These are phyloP conservation scores for Raphanus raphanistrum DNA, from an alignment of 345 rosid species.

Conservation along the genomic window DNA sequence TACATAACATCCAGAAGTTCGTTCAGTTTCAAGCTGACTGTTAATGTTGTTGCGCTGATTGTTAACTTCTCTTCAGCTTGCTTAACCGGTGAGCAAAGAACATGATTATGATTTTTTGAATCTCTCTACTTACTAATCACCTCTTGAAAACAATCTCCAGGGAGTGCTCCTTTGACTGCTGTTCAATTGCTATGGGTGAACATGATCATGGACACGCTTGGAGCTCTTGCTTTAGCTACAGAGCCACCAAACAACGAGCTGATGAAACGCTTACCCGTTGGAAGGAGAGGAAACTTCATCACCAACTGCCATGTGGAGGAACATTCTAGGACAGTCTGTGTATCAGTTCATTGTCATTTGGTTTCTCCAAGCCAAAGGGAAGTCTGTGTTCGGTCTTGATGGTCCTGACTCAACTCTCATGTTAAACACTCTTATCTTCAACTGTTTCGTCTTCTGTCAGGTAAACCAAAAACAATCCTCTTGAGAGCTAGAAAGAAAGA, in stretches of 20 bases:
- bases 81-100: conserved; percentile 60
- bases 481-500: conserved; percentile 7
- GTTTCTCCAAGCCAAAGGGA: conserved; percentile 65
- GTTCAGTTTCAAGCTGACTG: conserved; percentile 95
- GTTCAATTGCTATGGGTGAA: conserved; percentile 88
- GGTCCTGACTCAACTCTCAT: conserved; percentile 56
- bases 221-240: conserved; percentile 89
- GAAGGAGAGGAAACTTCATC: conserved; percentile 71
- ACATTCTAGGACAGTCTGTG: conserved; percentile 79
- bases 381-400: conserved; percentile 48
- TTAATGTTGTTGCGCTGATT: conserved; percentile 77
- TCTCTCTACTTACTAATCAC: background rate
- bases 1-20: conserved; percentile 91
- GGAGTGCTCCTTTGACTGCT: conserved; percentile 81
- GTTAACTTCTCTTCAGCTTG: conserved; percentile 96
- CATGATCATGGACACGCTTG: conserved; percentile 84
- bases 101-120: background rate
- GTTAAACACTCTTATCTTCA: conserved; percentile 79
- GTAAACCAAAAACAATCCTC: conserved; percentile 37
- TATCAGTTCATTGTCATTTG: conserved; percentile 70
- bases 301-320: conserved; percentile 96
- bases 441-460: conserved; percentile 90
- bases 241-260: conserved; percentile 74
- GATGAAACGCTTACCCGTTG: conserved; percentile 67
- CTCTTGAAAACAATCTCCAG: conserved; percentile 25